Base-by-base conservation (phyloP, 441 rosid genomes). In the Arabidopsis lyrata region DNA sequence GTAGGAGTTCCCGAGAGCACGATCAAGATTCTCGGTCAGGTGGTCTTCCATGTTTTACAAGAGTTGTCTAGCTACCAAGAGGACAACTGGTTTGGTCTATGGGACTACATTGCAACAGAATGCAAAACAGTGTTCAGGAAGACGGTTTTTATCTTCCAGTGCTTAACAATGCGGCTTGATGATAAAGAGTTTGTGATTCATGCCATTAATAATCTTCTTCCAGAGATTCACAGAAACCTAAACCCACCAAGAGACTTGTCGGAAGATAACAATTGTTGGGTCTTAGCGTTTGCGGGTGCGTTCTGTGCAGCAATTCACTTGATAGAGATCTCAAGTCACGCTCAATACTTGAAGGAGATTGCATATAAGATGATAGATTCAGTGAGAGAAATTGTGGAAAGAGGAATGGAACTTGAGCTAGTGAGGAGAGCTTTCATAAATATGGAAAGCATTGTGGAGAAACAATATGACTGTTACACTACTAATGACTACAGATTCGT, bases 111-210 rank as follows among this genome's bases (percentile, higher is more conserved):
- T 16, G 61, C 42, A 24, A 47, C 50, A 2, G 42, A 50, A 1
- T n/a, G 59, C 50, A 24, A 48, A 70, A 8, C n/a, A 27, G 9
- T 7, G 22, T 71, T 71, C 42, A 20, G 4, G 2, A 39, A 15
- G 11, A 34, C 27, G 1, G 64, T 63, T 24, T 73, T 65, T 16
- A 48, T 73, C 66, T 73, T 65, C 42, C 66, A 65, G 48, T 69
- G 74, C 13, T 69, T 69, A 34, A 69, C 58, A 47, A 58, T 69
- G 74, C 6, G 14, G 57, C 12, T 58, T 15, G 35, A 34, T 20
- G 66, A 57, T 6, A 35, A 59, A 13, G 48, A 47, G 0, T 14
- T 47, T 47, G 73, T 57, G 45, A 22, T 47, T n/a, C 58, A 20
- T 35, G 57, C 48, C 0, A 15, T 58, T 1, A 3, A 22, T n/a